Evolutionary conservation across 2,329 filamentous ascomycete species (phyloP).

Genomic region (Eutypa lata): DNA sequence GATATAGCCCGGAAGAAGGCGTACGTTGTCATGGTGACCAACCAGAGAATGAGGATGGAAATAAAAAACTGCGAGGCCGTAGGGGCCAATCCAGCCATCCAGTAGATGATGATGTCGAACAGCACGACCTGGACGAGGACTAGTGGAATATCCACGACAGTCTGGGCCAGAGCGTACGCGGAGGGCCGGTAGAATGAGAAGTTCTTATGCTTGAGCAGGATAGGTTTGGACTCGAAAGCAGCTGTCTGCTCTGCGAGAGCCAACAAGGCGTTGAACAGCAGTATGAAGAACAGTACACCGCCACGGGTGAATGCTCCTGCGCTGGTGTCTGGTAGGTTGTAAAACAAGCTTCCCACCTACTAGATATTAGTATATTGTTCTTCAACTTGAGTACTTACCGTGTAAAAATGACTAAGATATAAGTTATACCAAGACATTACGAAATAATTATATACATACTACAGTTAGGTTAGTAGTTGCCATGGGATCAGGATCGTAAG

Average conservation of each 20-base stretch:
- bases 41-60: constrained; percentile 51
- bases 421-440: too few species aligned
- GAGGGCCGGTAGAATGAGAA: constrained; percentile 66
- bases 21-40: constrained; percentile 52
- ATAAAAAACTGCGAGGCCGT: constrained; percentile 63
- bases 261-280: constrained; percentile 61
- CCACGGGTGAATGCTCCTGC: constrained; percentile 57
- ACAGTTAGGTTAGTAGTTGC: too few species aligned
- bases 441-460: too few species aligned
- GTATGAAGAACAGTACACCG: constrained; percentile 59
- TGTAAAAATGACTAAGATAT: too few species aligned
- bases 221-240: constrained; percentile 60
- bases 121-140: constrained; percentile 55
- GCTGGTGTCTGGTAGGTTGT: constrained; percentile 29
- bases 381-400: too few species aligned
- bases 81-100: constrained; percentile 52
- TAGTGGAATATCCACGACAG: constrained; percentile 46
- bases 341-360: constrained; percentile 30
- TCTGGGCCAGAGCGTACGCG: constrained; percentile 46
- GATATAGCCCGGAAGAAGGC: constrained; percentile 49
- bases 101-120: constrained; percentile 61
- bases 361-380: too few species aligned
- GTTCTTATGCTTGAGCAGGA: constrained; percentile 67
- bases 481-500: too few species aligned
- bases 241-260: constrained; percentile 59